Base-by-base conservation (phyloP, 169 alveolate species). In the Cryptosporidium canis region DNA sequence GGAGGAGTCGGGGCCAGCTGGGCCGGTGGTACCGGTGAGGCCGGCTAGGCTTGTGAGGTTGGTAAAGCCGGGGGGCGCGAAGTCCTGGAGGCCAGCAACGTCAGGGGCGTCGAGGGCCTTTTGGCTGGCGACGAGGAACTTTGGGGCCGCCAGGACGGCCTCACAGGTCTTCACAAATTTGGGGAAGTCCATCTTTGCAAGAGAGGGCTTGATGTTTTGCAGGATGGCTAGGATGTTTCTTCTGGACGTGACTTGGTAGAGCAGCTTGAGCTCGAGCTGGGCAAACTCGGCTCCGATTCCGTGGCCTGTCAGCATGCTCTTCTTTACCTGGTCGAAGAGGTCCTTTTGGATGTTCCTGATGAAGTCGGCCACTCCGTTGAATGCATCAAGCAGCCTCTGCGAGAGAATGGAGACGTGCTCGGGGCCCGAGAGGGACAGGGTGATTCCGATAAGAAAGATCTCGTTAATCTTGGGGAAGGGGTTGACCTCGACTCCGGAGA, bases 91-190 rank as follows among this genome's bases (percentile, higher is more conserved):
- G 35, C 27, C 65, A 27, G 3, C 43, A 24, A n/a, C 37, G 41
- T 67, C 37, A 1, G 29, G 33, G 14, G n/a, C 66, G 7, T 18
- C 33, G 21, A 21, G 9, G 24, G 3, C 8, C 24, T 45, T 33
- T 8, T 67, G 83, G 33, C 31, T 67, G n/a, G 66, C 37, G 33
- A 67, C 11, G 33, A 67, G 55, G 21, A 67, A 67, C 83, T 67
- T 67, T 27, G 65, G 66, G 3, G 83, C 27, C 9, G 6, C 37
- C 0, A 47, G 39, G 29, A 67, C 37, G 27, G 6, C 9, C 11
- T 67, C 9, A 16, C 66, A 67, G 7, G 31, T 45, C 1, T 67
- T 0, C 21, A 21, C 37, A 24, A 67, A 67, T 31, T 4, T 47
- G n/a, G 41, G 66, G 27, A n/a, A 29, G 14, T 51, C 61, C 7